Evolutionary conservation across 345 rosid genomes (phyloP).

Genomic region (Citrus australasica): DNA sequence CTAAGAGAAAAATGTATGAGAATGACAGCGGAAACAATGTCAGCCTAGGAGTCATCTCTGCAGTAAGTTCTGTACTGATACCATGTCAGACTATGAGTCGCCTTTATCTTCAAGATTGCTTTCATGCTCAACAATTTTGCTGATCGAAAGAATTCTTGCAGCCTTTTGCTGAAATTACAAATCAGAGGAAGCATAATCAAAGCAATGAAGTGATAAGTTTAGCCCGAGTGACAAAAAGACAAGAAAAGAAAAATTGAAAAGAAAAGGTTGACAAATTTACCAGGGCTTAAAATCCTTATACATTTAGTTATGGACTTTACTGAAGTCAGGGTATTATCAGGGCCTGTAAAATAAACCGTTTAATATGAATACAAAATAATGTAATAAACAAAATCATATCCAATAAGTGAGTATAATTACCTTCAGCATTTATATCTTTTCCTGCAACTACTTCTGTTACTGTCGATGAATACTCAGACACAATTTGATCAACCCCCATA

Average conservation of each 20-base stretch:
- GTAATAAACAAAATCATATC: background rate
- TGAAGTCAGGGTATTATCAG: constrained; percentile 40
- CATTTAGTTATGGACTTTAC: constrained; percentile 63
- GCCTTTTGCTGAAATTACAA: constrained; percentile 36
- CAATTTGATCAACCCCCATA: constrained; percentile 28
- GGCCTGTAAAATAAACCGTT: constrained; percentile 36
- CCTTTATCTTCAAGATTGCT: constrained; percentile 21
- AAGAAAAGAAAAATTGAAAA: background rate
- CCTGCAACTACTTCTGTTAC: constrained; percentile 38
- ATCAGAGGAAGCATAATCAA: background rate
- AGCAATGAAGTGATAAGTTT: background rate
- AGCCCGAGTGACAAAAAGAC: background rate
- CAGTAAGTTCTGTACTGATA: constrained; percentile 23
- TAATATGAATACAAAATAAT: background rate
- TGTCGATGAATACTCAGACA: constrained; percentile 51
- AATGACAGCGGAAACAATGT: background rate
- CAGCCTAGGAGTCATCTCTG: background rate
- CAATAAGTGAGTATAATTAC: constrained; percentile 19
- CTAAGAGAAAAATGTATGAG: background rate
- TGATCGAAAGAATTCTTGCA: constrained; percentile 21
- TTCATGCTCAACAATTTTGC: constrained; percentile 24
- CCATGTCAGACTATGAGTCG: constrained; percentile 22
- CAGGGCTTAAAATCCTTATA: constrained; percentile 63
- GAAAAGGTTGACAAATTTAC: constrained; percentile 29
- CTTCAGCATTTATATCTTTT: constrained; percentile 35